A percentile compares a stretch with the other conserved stretches of the same genome.
phyloP scores from a whole-genome alignment of 495 filamentous ascomycete species.

The Bathelium albidoporum region DNA sequence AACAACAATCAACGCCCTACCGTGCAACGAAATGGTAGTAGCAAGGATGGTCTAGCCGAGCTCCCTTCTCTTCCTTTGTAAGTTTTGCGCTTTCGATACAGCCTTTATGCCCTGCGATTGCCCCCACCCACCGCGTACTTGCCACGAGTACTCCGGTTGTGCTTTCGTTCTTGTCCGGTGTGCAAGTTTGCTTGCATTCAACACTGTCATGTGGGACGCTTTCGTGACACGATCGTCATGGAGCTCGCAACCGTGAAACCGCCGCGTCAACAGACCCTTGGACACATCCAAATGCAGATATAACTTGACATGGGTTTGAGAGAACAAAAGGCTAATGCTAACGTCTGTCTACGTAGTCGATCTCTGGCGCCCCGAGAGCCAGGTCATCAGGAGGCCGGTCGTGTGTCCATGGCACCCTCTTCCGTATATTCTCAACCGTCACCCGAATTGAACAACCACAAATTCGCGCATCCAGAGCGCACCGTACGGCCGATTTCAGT shows the following conservation, averaged over 20 bases:
- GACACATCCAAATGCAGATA: not conserved
- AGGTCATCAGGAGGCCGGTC: not conserved
- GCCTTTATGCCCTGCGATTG: no score
- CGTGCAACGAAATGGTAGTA: conserved; percentile 1
- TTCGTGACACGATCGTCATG: not conserved
- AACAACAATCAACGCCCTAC: not conserved
- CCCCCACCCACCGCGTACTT: no score
- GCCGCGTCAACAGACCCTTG: not conserved
- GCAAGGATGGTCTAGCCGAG: conserved; percentile 1
- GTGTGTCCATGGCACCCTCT: conserved; percentile 8
- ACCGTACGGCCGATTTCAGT: conserved; percentile 24
- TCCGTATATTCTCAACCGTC: conserved; percentile 38
- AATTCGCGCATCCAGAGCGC: conserved; percentile 24
- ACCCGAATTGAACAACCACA: conserved; percentile 19
- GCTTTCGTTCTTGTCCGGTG: not conserved
- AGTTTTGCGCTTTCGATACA: not conserved
- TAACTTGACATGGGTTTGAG: not conserved
- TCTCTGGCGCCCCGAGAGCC: not conserved
- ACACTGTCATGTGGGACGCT: not conserved
- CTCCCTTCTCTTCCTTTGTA: not conserved
- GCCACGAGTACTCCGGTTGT: no score
- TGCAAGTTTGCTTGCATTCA: not conserved
- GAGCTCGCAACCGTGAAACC: not conserved
- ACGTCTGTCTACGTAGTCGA: not conserved
- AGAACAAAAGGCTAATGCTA: not conserved